These are phyloP conservation scores for Aspergillus kassunensis DNA, from an alignment of 495 filamentous ascomycete genomes.

Conservation along the genomic window DNA sequence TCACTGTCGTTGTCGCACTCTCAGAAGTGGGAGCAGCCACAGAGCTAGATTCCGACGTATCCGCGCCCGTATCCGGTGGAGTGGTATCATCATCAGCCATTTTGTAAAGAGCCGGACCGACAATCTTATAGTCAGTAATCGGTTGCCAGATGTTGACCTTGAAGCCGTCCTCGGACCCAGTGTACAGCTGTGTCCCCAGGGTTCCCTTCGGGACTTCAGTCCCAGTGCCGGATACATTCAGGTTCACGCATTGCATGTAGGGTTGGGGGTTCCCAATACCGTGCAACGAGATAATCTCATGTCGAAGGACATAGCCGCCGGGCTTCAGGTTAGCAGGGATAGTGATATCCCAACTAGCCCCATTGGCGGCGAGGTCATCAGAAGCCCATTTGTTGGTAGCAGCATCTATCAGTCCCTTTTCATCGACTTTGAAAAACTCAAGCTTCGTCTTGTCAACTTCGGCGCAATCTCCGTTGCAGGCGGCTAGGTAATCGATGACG, in stretches of 20 bases:
- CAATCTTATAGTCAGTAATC: conserved; percentile 45
- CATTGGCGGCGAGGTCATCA: conserved; percentile 26
- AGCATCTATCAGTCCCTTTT: conserved; percentile 47
- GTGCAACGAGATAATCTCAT: conserved; percentile 66
- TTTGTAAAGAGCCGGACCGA: conserved; percentile 35
- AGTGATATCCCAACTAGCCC: conserved; percentile 29
- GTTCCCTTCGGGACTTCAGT: conserved; percentile 52
- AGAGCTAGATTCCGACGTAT: too few relatives aligned
- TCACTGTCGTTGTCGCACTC: too few relatives aligned
- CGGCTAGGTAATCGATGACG: conserved; percentile 62
- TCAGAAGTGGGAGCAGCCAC: too few relatives aligned
- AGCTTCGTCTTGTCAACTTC: conserved; percentile 51
- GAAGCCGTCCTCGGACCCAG: conserved; percentile 55
- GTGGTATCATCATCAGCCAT: too few relatives aligned
- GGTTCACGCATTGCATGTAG: conserved; percentile 66
- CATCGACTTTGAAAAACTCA: conserved; percentile 63
- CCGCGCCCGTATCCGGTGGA: too few relatives aligned
- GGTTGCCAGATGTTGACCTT: conserved; percentile 55
- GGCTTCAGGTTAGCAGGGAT: conserved; percentile 54
- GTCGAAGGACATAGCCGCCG: conserved; percentile 63
- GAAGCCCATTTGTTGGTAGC: conserved; percentile 51
- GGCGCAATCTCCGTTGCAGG: conserved; percentile 56
- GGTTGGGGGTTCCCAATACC: conserved; percentile 61
- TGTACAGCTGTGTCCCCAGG: conserved; percentile 56
- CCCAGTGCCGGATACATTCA: conserved; percentile 55